Base-by-base conservation (phyloP, 352 stramenopile genomes). In the Phytophthora pini region DNA sequence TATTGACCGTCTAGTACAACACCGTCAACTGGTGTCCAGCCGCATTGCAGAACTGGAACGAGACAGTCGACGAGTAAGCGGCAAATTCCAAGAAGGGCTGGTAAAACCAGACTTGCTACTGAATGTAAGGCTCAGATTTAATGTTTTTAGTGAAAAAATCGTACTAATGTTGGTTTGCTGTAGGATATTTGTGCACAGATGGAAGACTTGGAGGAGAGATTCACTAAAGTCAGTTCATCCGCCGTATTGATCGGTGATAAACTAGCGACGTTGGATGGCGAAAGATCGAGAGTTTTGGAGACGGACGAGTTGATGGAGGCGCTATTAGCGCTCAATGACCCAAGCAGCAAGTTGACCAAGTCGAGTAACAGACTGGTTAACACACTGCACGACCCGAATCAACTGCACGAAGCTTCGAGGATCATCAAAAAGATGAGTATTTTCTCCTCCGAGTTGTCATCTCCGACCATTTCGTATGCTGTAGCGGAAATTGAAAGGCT, bases 151-250 rank as follows among this genome's bases (percentile, higher is more conserved):
- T 45, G 31, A 13, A 36, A 17, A 36, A 3, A 36, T 4, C 11
- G 31, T 48, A 29, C 31, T 55, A n/a, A 32, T 39, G 29, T 48
- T 27, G 8, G 8, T 36, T 34, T 34, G 9, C 29, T 69, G 12
- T 61, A 94, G 82, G 65, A 87, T 53, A 88, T 94, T 27, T 91
- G 81, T 56, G 69, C 67, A 15, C 81, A 92, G 56, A 90, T 94
- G 82, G 86, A 93, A 52, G 86, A 93, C 50, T 61, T 94, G 26
- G 86, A 94, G 67, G 84, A 94, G 65, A 82, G 86, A 41, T 94
- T 94, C 59, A 89, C 84, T 15, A 94, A 94, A 76, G 84, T 94
- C 54, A 94, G 86, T 49, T 90, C 84, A n/a, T 87, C 86, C 0
- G 86, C 86, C 7, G 77, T 94, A 17, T 67, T 86, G 9, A 89